phyloP scores from a whole-genome alignment of 768 basidiomycete species.

The Tricholomella constricta region DNA sequence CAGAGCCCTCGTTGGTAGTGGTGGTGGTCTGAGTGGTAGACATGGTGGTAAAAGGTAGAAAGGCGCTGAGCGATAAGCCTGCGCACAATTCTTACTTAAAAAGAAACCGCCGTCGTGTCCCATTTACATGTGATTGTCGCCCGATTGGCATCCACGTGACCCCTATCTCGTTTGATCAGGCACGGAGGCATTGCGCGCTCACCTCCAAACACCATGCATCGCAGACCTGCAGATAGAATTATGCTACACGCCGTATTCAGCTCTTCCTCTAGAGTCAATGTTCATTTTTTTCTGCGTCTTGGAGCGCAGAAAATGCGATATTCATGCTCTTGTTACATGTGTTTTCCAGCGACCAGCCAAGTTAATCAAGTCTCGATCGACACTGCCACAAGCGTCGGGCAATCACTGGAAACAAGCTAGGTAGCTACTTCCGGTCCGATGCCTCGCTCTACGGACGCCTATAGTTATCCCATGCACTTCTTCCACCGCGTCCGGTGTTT shows the following conservation, averaged over 20 bases:
- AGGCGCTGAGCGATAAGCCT: conserved; percentile 16
- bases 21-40: conserved; percentile 27
- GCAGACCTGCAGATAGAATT: too few species aligned
- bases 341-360: background rate
- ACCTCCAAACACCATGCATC: too few species aligned
- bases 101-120: background rate
- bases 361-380: conserved; percentile 1
- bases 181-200: background rate
- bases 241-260: too few species aligned
- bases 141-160: conserved; percentile 6
- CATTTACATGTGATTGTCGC: conserved; percentile 12
- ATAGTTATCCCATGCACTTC: background rate
- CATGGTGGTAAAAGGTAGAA: conserved; percentile 21
- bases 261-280: too few species aligned
- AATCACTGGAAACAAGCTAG: too few species aligned
- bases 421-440: conserved; percentile 7
- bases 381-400: background rate
- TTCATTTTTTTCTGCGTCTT: conserved; percentile 2
- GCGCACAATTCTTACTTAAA: conserved; percentile 6
- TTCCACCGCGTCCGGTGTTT: too few species aligned
- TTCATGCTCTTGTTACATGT: background rate
- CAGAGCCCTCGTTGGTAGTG: conserved; percentile 7
- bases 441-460: too few species aligned
- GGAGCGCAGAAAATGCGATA: background rate
- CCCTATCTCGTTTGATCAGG: background rate